Base-by-base conservation (phyloP, 495 filamentous ascomycete species). In the Penicillium daleae region DNA sequence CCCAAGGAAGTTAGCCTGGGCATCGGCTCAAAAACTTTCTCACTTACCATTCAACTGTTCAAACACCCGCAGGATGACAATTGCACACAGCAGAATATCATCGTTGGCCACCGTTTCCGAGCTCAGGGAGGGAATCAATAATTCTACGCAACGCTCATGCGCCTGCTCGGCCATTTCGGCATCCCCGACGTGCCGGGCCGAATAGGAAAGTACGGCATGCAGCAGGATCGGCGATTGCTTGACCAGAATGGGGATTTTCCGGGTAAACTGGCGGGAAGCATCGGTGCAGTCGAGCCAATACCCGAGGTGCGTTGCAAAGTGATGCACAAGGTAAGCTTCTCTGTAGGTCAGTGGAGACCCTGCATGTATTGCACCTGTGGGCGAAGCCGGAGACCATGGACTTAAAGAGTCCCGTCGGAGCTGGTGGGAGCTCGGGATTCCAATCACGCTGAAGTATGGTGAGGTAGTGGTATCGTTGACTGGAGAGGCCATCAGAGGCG, bases 41-140 rank as follows among this genome's bases (percentile, higher is more conserved):
- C 37, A 52, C 59, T 33, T 46, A 61, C 59, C 59, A 39, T 61
- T 61, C 27, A 63, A 42, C 54, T 63, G 61, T 51, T 63, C 61
- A 58, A 63, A 63, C 32, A 63, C 54, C 1, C 61, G 61, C 35
- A 63, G 54, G 19, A 63, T 57, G 54, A 63, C 61, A 63, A 58
- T 63, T 26, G 61, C 35, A 57, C 54, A 57, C 29, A 63, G 44
- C 48, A 63, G 50, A 33, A 55, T 58, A 22, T 63, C 61, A 50
- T 63, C 61, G 44, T 57, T 27, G 26, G 49, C 61, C 27, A 57
- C 56, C 32, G 61, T 52, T 51, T 57, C 54, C 46, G 54, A 57
- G 53, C 49, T 58, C 42, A 63, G 49, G 33, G 27, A 58, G 52
- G 61, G 61, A 31, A 63, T 63, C 48, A 63, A 49, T 42, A 63